Evolutionary conservation across 441 rosid species (phyloP).

Genomic region (Gossypium armourianum): DNA sequence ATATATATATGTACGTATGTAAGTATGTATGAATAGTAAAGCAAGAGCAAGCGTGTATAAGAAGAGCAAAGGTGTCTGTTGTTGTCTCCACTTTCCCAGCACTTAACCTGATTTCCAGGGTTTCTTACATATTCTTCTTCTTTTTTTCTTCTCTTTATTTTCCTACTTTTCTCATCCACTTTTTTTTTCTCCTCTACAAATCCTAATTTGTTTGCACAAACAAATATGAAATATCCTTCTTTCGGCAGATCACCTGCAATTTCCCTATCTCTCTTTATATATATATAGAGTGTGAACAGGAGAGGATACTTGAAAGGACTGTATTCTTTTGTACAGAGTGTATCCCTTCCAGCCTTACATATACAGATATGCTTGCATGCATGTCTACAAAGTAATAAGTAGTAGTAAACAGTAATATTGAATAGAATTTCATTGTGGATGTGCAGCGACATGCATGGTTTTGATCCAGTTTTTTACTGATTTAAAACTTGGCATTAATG

Average conservation of each 20-base stretch:
- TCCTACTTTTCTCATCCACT: conserved; percentile 15
- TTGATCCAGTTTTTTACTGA: neutral
- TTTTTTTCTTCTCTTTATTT: conserved; percentile 14
- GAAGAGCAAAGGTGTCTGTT: conserved; percentile 29
- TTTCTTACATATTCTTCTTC: neutral
- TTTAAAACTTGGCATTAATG: neutral
- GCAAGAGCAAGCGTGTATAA: conserved; percentile 31
- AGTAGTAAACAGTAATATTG: neutral
- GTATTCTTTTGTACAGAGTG: conserved; percentile 12
- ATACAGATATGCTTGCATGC: neutral
- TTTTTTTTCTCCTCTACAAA: neutral
- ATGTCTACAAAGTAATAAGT: neutral
- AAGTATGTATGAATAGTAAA: conserved; percentile 11
- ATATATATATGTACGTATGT: neutral
- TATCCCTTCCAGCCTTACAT: conserved; percentile 7
- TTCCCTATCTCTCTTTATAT: neutral
- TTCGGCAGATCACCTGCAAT: conserved; percentile 14
- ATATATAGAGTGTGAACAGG: neutral
- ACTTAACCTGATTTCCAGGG: conserved; percentile 39
- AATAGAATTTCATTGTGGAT: neutral
- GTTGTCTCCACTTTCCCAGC: conserved; percentile 47
- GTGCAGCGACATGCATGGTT: neutral
- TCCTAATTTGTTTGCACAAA: neutral
- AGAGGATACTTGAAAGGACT: neutral
- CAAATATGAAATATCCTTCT: neutral